Evolutionary conservation across 2,329 filamentous ascomycete genomes (phyloP).

Genomic region (Neonectria punicea): DNA sequence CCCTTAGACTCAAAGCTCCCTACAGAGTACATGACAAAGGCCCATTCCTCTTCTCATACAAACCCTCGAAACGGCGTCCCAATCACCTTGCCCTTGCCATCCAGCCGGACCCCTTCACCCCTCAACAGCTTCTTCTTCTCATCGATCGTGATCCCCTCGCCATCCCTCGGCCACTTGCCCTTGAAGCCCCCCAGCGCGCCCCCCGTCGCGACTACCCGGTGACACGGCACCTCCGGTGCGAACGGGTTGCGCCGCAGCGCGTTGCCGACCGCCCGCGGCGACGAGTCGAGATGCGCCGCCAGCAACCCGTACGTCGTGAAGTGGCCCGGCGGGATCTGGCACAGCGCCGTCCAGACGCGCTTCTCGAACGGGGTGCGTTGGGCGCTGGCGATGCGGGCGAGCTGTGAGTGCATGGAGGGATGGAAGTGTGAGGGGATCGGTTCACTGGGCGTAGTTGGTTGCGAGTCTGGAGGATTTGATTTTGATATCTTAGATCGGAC

Average conservation of each 20-base stretch:
- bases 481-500: constrained; percentile 29
- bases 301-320: constrained; percentile 84
- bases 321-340: constrained; percentile 78
- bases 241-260: constrained; percentile 84
- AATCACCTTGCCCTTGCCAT: constrained; percentile 67
- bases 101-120: constrained; percentile 73
- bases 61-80: constrained; percentile 60
- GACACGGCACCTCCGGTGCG: constrained; percentile 83
- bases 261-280: constrained; percentile 80
- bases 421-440: constrained; percentile 16
- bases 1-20: background rate
- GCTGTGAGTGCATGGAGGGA: constrained; percentile 50
- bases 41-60: constrained; percentile 16
- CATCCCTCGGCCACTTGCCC: constrained; percentile 71
- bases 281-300: constrained; percentile 73
- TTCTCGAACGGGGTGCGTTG: constrained; percentile 66
- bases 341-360: constrained; percentile 75
- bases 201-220: constrained; percentile 80
- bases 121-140: constrained; percentile 72
- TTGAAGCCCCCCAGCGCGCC: constrained; percentile 78
- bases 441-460: constrained; percentile 6
- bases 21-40: background rate
- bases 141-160: constrained; percentile 69
- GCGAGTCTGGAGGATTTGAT: constrained; percentile 8
- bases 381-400: constrained; percentile 57